A percentile compares a stretch with the other conserved stretches of the same genome.
phyloP scores from a whole-genome alignment of 352 stramenopile species.

The Blastocystis sp. region DNA sequence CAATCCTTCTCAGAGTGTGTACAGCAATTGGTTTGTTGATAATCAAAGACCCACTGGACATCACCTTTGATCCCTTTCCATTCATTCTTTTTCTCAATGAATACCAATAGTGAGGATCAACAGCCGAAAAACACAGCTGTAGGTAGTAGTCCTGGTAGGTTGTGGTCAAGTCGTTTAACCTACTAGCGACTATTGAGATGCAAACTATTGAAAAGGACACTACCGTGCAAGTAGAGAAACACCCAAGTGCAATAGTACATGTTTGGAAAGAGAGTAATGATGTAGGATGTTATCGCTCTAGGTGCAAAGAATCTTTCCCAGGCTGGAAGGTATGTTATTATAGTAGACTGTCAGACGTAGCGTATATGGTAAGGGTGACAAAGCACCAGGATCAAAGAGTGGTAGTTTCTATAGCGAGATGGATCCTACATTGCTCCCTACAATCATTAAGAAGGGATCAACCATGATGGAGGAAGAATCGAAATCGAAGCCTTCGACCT shows the following conservation, averaged over 20 bases:
- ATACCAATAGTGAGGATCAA: no score
- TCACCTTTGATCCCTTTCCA: no score
- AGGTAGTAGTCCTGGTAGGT: no score
- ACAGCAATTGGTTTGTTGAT: no score
- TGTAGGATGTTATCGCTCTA: neutral
- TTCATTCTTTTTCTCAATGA: no score
- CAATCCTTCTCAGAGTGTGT: no score
- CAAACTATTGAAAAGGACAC: neutral
- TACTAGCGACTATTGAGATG: neutral
- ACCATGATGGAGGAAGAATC: neutral
- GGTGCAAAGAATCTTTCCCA: neutral
- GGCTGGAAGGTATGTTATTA: neutral
- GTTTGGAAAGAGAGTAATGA: neutral
- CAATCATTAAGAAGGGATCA: conserved; percentile 23
- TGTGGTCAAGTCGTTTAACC: no score
- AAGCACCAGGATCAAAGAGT: neutral
- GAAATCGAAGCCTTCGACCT: neutral
- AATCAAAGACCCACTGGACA: no score
- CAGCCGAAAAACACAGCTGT: no score
- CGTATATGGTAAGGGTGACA: neutral
- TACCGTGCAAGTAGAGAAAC: neutral
- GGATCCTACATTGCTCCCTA: conserved; percentile 27
- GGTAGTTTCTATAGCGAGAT: conserved; percentile 28
- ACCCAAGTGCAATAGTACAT: neutral
- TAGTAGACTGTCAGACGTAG: neutral